A percentile compares a stretch with the other conserved stretches of the same genome.
Evolutionary conservation across 2,329 filamentous ascomycete genomes (phyloP).

Genomic region (Fusarium albosuccineum): DNA sequence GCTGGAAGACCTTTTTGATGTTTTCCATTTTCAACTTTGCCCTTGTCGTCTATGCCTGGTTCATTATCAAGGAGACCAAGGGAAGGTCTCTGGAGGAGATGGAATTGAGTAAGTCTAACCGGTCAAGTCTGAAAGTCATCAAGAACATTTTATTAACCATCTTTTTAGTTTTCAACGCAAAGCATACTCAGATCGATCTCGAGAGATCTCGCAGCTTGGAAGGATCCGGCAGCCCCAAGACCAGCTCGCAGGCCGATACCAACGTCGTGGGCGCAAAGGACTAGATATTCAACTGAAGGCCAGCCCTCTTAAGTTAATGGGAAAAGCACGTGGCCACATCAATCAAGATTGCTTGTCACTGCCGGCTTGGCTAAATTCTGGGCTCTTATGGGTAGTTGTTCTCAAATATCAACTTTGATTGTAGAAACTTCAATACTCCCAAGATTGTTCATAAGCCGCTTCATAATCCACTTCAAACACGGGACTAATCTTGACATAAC

Average conservation of each 20-base stretch:
- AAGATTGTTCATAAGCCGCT: too few relatives aligned
- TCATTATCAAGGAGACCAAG: conserved; percentile 56
- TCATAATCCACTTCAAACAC: too few relatives aligned
- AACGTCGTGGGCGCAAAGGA: conserved; percentile 8
- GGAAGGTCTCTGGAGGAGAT: conserved; percentile 45
- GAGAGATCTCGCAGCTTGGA: conserved; percentile 5
- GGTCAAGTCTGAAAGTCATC: too few relatives aligned
- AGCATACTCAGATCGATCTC: conserved; percentile 28
- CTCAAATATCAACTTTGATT: neutral
- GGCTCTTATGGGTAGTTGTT: neutral
- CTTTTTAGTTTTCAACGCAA: conserved; percentile 44
- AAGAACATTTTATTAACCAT: too few relatives aligned
- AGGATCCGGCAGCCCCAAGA: conserved; percentile 6
- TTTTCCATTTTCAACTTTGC: conserved; percentile 63
- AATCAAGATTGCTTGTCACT: neutral
- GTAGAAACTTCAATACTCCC: neutral
- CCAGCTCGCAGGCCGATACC: conserved; percentile 14
- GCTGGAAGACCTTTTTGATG: conserved; percentile 64
- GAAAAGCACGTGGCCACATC: neutral
- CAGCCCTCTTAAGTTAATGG: neutral
- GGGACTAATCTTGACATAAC: too few relatives aligned
- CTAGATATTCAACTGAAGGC: neutral
- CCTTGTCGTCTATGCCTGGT: conserved; percentile 58
- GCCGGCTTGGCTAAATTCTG: neutral
- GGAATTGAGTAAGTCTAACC: conserved; percentile 35